Evolutionary conservation across 306 rosid species (phyloP), one percentile per base, ranked within the genome.

Genomic region (Canavalia gladiata): DNA sequence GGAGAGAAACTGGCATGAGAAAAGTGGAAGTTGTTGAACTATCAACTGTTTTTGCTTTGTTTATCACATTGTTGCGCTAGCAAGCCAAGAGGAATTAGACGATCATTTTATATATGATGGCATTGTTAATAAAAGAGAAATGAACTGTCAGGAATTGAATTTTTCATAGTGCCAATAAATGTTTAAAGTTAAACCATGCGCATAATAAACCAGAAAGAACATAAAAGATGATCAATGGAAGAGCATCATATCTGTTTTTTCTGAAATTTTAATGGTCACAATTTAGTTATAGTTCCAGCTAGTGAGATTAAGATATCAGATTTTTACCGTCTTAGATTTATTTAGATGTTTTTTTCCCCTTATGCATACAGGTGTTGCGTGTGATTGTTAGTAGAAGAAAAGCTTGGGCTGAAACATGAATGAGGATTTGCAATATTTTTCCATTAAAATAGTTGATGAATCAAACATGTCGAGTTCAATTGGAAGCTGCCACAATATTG

Each of bases 321-420:
- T 62, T 43, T 42, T 47, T 33, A 29, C 55, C 59, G 50, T 33
- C 29, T 57, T 39, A 66, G 51, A 41, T 65, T 65, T 18, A 18
- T 42, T 25, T 42, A 34, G 49, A 35, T 18, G 41, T n/a, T 41
- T 41, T 0, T 18, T 7, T 41, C 3, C 3, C 47, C 8, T 5
- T 5, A 4, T 68, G 54, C 25, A 4, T 5, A 2, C 41, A 31
- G 75, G 35, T 43, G 63, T 46, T 82, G 65, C 69, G 18, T 56
- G 28, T 56, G 71, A 49, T 79, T 67, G 49, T 82, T 68, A 5
- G 63, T 75, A 29, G 34, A 66, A 25, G 71, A 31, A 76, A 60
- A 49, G 13, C 11, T 6, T 11, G 18, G 64, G 28, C 31, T 64
- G 63, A 50, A 50, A 39, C 52, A 63, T 76, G 73, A 35, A 76